Evolutionary conservation across 495 filamentous ascomycete genomes (phyloP).

Genomic region (Penicillium coprophilum): DNA sequence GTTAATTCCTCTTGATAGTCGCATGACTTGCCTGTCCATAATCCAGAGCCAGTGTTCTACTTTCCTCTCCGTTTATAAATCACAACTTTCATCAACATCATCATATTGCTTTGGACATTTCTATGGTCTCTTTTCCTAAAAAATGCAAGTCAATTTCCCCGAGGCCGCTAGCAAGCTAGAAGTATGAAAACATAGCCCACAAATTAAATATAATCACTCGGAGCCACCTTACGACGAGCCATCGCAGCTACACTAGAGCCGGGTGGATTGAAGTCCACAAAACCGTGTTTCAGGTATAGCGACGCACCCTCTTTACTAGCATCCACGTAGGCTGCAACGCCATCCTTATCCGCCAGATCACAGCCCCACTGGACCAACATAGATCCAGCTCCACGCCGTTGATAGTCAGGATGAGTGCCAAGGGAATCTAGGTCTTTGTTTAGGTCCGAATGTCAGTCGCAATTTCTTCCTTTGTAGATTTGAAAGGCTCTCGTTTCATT

Average conservation of each 20-base stretch:
- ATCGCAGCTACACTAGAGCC: constrained; percentile 7
- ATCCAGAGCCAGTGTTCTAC: too few species aligned
- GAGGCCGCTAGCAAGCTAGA: too few species aligned
- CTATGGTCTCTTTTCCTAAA: too few species aligned
- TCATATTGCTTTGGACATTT: too few species aligned
- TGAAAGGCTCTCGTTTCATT: not conserved
- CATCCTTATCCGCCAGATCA: constrained; percentile 37
- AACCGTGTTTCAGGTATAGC: constrained; percentile 32
- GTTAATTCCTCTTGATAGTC: too few species aligned
- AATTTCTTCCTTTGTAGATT: not conserved
- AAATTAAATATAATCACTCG: not conserved
- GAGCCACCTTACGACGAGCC: not conserved
- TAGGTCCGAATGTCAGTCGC: not conserved
- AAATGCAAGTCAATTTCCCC: too few species aligned
- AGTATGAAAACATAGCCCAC: too few species aligned
- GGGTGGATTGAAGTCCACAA: constrained; percentile 27
- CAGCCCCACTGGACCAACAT: constrained; percentile 53
- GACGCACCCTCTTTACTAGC: constrained; percentile 29
- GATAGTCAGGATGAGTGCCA: constrained; percentile 48
- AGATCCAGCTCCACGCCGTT: constrained; percentile 48
- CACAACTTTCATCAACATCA: too few species aligned
- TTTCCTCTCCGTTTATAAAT: too few species aligned
- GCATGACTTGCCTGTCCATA: too few species aligned
- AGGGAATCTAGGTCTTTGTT: constrained; percentile 47
- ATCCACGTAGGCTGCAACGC: constrained; percentile 32